phyloP scores from a whole-genome alignment of 768 basidiomycete genomes.

The Rhodotorula paludigena region DNA sequence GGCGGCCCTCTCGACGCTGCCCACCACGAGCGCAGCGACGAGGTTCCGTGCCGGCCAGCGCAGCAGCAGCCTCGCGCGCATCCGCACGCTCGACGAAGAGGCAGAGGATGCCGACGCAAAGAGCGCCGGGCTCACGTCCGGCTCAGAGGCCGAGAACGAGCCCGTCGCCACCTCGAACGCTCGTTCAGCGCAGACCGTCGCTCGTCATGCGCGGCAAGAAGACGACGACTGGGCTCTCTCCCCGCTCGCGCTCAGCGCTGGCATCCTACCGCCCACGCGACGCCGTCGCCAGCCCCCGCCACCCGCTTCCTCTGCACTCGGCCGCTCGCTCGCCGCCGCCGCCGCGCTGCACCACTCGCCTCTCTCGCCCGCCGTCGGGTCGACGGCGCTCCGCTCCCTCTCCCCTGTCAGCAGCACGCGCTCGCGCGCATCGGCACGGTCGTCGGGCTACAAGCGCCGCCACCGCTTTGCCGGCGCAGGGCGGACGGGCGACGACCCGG shows the following conservation, averaged over 20 bases:
- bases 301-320: not conserved
- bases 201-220: not conserved
- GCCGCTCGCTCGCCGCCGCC: not conserved
- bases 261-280: not conserved
- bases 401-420: not conserved
- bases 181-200: too few species aligned
- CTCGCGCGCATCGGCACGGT: not conserved
- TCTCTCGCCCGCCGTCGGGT: not conserved
- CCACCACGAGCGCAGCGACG: not conserved
- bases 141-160: not conserved
- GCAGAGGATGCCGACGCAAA: not conserved
- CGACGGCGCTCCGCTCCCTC: not conserved
- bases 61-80: not conserved
- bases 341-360: not conserved
- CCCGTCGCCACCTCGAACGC: too few species aligned
- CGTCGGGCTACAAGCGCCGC: slow-evolving; percentile 1
- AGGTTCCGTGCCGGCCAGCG: not conserved
- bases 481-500: too few species aligned
- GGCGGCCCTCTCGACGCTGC: not conserved
- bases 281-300: not conserved
- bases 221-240: not conserved
- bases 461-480: not conserved
- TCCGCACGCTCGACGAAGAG: not conserved
- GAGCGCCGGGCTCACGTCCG: not conserved
- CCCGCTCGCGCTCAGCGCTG: not conserved